These are phyloP conservation scores for Pouteria glomerata DNA, from an alignment of 148 eudicot species.

Conservation along the genomic window DNA sequence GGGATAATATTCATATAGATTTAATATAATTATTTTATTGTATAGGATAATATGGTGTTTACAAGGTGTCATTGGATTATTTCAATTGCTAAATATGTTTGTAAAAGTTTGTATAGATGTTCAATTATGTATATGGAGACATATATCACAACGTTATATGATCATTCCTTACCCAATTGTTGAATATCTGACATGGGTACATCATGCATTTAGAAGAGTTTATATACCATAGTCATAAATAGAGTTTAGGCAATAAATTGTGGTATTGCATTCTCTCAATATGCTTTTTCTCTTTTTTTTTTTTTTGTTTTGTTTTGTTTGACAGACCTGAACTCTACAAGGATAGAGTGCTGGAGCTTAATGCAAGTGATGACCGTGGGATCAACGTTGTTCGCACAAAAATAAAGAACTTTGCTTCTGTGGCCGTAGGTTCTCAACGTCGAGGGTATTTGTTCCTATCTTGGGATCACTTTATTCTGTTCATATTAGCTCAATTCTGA, in stretches of 20 bases:
- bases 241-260: slow-evolving; percentile 1
- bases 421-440: slow-evolving; percentile 79
- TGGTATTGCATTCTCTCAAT: slow-evolving; percentile 4
- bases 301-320: slow-evolving; percentile 15
- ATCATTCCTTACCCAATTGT: too few relatives aligned
- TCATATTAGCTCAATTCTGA: slow-evolving; percentile 1
- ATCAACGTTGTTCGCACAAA: slow-evolving; percentile 97
- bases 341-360: slow-evolving; percentile 91
- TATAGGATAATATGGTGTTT: too few relatives aligned
- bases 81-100: too few relatives aligned
- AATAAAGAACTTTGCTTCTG: slow-evolving; percentile 86
- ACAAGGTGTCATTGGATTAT: too few relatives aligned
- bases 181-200: too few relatives aligned
- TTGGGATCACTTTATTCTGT: slow-evolving; percentile 9
- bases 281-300: too few relatives aligned
- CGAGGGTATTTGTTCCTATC: slow-evolving; percentile 43
- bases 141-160: too few relatives aligned
- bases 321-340: slow-evolving; percentile 89
- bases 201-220: too few relatives aligned
- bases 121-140: too few relatives aligned
- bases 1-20: too few relatives aligned
- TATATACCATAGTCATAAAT: background rate
- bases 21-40: too few relatives aligned
- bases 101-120: too few relatives aligned
- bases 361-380: slow-evolving; percentile 99